Percentiles rank a stretch among this genome's conserved stretches.
Evolutionary conservation across 768 basidiomycete genomes (phyloP).

Genomic region (Mrakia gelida): DNA sequence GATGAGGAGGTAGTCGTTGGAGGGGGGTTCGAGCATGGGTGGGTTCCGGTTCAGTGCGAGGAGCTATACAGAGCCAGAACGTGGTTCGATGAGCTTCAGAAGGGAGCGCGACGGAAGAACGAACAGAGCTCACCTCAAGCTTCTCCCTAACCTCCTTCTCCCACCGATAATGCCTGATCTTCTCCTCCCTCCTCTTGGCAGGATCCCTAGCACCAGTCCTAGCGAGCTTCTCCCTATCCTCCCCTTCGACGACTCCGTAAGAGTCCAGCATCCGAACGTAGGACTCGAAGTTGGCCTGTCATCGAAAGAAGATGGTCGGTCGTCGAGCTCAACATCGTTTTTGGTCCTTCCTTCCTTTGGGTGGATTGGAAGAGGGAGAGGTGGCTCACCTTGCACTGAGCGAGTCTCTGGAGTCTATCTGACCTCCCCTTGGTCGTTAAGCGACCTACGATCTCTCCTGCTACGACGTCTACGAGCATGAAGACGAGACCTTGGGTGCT

Average conservation of each 20-base stretch:
- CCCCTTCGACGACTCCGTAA: constrained; percentile 39
- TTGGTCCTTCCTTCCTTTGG: not conserved
- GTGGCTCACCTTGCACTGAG: constrained; percentile 41
- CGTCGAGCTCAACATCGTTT: not conserved
- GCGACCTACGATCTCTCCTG: constrained; percentile 40
- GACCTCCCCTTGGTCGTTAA: constrained; percentile 38
- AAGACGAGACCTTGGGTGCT: constrained; percentile 42
- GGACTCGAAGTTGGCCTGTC: constrained; percentile 36
- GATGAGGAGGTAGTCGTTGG: constrained; percentile 29
- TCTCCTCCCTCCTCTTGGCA: constrained; percentile 69
- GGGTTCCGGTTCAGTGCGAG: constrained; percentile 8
- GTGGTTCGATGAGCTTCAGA: not conserved
- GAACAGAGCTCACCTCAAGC: constrained; percentile 56
- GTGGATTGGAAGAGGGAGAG: not conserved
- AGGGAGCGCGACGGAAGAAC: not conserved
- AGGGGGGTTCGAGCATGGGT: constrained; percentile 12
- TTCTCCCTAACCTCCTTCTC: constrained; percentile 72
- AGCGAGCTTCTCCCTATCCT: constrained; percentile 35
- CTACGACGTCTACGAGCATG: constrained; percentile 42
- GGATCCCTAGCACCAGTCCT: constrained; percentile 51
- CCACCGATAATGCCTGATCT: constrained; percentile 82
- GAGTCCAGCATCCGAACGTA: constrained; percentile 39
- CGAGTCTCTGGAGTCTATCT: constrained; percentile 37
- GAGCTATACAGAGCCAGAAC: not conserved
- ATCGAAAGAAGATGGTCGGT: not conserved